These are phyloP conservation scores for Puccinia hordei DNA, from an alignment of 1,284 basidiomycete genomes.

Conservation along the genomic window DNA sequence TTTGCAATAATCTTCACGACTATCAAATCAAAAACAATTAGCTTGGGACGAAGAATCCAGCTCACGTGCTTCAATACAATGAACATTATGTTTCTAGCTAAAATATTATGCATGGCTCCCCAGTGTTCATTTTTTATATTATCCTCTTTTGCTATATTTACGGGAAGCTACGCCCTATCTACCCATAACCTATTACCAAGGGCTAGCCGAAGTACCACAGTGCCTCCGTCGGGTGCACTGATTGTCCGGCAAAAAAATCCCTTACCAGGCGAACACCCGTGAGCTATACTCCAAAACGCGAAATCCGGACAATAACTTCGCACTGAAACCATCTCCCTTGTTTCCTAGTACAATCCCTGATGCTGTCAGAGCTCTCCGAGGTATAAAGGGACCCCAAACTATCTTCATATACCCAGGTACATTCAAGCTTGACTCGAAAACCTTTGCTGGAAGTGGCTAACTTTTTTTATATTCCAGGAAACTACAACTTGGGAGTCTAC, in stretches of 20 bases:
- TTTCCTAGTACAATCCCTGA: slow-evolving; percentile 21
- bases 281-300: neutral
- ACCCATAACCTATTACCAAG: neutral
- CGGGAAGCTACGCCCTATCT: neutral
- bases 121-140: neutral
- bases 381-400: neutral
- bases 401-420: slow-evolving; percentile 36
- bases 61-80: neutral
- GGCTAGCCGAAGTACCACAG: neutral
- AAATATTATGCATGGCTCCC: neutral
- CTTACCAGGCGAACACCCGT: slow-evolving; percentile 23
- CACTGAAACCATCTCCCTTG: neutral
- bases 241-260: slow-evolving; percentile 24
- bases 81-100: neutral
- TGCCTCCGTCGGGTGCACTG: neutral
- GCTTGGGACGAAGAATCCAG: too few relatives aligned
- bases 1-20: too few relatives aligned
- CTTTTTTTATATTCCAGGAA: neutral
- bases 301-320: neutral
- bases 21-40: neutral
- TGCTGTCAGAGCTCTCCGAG: neutral
- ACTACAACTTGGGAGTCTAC: slow-evolving; percentile 2
- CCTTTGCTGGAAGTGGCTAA: neutral
- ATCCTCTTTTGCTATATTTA: neutral
- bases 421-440: neutral